phyloP scores from a whole-genome alignment of 75 land plant species.

The Adiantum capillusveneris region DNA sequence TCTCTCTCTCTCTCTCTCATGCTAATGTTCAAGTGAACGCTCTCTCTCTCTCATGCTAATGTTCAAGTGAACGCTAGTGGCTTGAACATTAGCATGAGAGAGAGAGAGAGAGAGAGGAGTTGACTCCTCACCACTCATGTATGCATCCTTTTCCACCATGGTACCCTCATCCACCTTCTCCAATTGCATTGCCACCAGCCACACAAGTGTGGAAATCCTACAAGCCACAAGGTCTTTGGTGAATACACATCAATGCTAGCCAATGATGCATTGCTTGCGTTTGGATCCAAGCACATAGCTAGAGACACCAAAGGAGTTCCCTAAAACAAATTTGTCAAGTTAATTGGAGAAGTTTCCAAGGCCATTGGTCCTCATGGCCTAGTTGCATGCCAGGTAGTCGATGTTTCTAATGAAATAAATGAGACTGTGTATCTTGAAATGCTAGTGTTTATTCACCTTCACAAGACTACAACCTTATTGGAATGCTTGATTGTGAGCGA shows the following conservation, averaged over 20 bases:
- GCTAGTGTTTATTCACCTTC: conserved; percentile 54
- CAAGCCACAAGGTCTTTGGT: conserved; percentile 48
- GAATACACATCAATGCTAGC: conserved; percentile 43
- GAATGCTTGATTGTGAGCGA: conserved; percentile 50
- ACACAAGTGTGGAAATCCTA: conserved; percentile 46
- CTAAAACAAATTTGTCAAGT: conserved; percentile 18
- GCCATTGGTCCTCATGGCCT: conserved; percentile 45
- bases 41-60: too few relatives aligned
- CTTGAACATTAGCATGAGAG: too few relatives aligned
- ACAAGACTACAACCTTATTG: conserved; percentile 56
- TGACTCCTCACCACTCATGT: too few relatives aligned
- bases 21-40: too few relatives aligned
- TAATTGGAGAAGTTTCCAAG: conserved; percentile 36
- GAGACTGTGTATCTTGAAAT: conserved; percentile 20
- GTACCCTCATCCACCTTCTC: too few relatives aligned
- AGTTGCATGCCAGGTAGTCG: conserved; percentile 66
- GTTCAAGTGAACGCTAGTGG: too few relatives aligned
- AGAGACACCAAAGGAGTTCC: conserved; percentile 24
- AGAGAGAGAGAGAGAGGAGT: too few relatives aligned
- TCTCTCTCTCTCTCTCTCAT: too few relatives aligned
- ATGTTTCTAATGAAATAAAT: conserved; percentile 23
- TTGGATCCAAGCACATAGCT: conserved; percentile 38
- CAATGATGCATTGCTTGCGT: conserved; percentile 44
- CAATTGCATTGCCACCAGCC: too few relatives aligned
- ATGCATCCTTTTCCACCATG: too few relatives aligned